Conservation (phyloP, 164 flowering plant genomes). For the Santalum album region DNA sequence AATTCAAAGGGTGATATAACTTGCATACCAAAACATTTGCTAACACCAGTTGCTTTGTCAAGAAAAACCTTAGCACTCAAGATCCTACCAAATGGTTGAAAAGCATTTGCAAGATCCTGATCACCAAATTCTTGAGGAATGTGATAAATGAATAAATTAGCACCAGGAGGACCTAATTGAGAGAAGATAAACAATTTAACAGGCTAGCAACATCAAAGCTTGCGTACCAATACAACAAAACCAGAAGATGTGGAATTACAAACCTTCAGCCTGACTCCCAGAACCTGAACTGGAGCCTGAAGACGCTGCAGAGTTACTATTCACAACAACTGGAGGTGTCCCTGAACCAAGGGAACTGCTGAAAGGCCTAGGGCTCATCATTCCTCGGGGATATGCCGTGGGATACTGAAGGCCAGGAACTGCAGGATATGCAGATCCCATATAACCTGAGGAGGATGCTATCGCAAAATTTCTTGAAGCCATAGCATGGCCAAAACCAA, state of each 20-base stretch:
- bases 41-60: constrained; percentile 91
- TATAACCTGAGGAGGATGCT: constrained; percentile 57
- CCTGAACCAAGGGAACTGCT: constrained; percentile 52
- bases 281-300: constrained; percentile 47
- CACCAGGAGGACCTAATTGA: constrained; percentile 87
- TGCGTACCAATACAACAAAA: neutral
- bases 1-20: constrained; percentile 4
- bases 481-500: constrained; percentile 46
- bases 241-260: constrained; percentile 4
- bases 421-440: constrained; percentile 63
- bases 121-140: constrained; percentile 99
- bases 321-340: constrained; percentile 28
- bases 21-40: constrained; percentile 93
- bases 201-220: neutral
- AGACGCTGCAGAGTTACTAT: constrained; percentile 43
- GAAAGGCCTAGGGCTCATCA: constrained; percentile 55
- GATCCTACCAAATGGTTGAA: constrained; percentile 76
- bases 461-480: constrained; percentile 58
- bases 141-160: constrained; percentile 94
- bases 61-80: constrained; percentile 96
- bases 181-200: constrained; percentile 1
- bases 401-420: constrained; percentile 75
- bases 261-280: constrained; percentile 85
- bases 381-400: constrained; percentile 66
- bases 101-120: constrained; percentile 81